Evolutionary conservation across 225 moss, liverwort and hornwort species (phyloP), one percentile per base, ranked within the genome.

Genomic region (Ulota crispa): DNA sequence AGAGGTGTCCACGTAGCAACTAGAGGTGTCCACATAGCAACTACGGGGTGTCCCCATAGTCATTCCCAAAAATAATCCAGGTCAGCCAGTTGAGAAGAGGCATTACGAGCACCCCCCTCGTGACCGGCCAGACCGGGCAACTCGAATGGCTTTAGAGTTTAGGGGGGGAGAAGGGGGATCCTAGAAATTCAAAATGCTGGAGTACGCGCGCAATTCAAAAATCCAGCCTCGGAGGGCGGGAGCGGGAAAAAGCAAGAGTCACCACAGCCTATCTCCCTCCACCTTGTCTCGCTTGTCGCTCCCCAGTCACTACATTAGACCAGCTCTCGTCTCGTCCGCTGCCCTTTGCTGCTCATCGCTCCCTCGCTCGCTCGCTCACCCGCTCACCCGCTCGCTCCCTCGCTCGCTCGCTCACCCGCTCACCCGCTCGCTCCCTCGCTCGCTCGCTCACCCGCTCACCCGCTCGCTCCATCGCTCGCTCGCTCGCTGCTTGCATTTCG

Each of bases 161-260:
- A n/a, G 57, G 57, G n/a, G 10, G 39, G 9, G 39, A 45, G 1
- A 10, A 14, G 45, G 45, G 45, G 14, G 2, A 14, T 45, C 13
- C 60, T 10, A 27, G 14, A 26, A 72, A 72, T 72, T 72, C 72
- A 72, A 72, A 45, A 72, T 23, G 72, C 11, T 34, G 24, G 55
- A 72, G 34, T 55, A 72, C 54, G 72, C 54, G 72, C 72, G 72
- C 72, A 55, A 72, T 72, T 72, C 72, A 72, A 72, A 72, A 72
- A 72, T 27, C 43, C 26, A 42, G 32, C 16, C 12, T 7, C 7
- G 20, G 30, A 82, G 75, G 57, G 81, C 82, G 82, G 82, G 82
- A 82, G 82, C 82, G 82, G 82, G 82, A 82, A 82, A 82, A 45
- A 61, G 1, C 32, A 8, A 14, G 32, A 3, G 24, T 54, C 15